Conservation (phyloP, 2,329 filamentous ascomycete genomes). For the Ophiostoma ips region DNA sequence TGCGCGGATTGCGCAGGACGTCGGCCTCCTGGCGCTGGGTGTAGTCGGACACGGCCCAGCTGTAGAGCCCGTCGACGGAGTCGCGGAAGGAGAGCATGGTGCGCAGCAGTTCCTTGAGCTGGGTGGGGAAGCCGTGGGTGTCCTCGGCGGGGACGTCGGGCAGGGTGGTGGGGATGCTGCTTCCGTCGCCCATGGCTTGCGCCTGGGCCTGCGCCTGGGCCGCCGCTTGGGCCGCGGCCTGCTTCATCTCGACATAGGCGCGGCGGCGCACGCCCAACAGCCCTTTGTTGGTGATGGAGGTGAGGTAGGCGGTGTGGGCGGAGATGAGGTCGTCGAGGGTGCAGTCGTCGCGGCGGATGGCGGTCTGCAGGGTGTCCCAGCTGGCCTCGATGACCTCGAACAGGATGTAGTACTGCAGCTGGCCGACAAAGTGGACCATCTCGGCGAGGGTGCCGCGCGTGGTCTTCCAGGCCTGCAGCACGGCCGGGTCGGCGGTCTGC, state of each 20-base stretch:
- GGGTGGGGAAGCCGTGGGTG: conserved; percentile 65
- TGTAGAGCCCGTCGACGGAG: conserved; percentile 85
- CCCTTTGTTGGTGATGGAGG: conserved; percentile 90
- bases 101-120: conserved; percentile 84
- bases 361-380: conserved; percentile 79
- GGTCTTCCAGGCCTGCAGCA: conserved; percentile 74
- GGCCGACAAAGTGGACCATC: conserved; percentile 96
- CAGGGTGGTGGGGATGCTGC: conserved; percentile 21
- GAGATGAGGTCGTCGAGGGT: conserved; percentile 91
- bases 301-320: conserved; percentile 81
- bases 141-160: conserved; percentile 43
- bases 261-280: conserved; percentile 60
- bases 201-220: conserved; percentile 25
- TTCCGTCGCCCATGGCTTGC: conserved; percentile 45
- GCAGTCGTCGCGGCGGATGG: conserved; percentile 65
- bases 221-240: conserved; percentile 19
- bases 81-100: conserved; percentile 91
- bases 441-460: conserved; percentile 82
- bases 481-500: conserved; percentile 52
- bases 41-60: conserved; percentile 88
- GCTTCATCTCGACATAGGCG: conserved; percentile 25
- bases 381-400: conserved; percentile 97
- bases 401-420: conserved; percentile 95
- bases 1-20: conserved; percentile 39
- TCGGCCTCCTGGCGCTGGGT: conserved; percentile 77